Percentiles rank a stretch among this genome's conserved stretches.
Conservation (phyloP, 352 stramenopile genomes). For the Pythium dissimile region DNA sequence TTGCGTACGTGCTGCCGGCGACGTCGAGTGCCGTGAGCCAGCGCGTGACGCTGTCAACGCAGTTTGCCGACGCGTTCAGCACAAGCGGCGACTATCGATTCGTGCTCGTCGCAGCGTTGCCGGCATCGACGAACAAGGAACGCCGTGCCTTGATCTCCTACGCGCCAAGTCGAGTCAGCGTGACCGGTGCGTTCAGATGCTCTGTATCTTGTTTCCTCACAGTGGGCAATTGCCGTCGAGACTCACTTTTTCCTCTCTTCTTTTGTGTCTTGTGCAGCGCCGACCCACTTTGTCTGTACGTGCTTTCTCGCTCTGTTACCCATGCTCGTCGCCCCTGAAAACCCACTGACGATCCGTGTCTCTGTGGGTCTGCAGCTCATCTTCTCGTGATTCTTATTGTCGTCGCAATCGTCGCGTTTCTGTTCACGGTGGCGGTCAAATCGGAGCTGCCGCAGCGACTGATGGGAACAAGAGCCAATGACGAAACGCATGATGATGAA, state of each 20-base stretch:
- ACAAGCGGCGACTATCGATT: conserved; percentile 31
- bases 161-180: conserved; percentile 20
- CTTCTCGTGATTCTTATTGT: conserved; percentile 22
- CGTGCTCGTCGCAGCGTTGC: conserved; percentile 28
- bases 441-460: conserved; percentile 15
- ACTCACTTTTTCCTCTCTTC: not conserved
- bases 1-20: conserved; percentile 23
- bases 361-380: conserved; percentile 13
- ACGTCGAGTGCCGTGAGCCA: not conserved
- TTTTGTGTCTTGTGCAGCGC: conserved; percentile 2
- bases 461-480: not conserved
- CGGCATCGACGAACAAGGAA: conserved; percentile 22
- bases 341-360: too few relatives aligned
- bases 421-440: conserved; percentile 20
- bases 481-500: conserved; percentile 22
- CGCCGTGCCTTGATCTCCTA: conserved; percentile 28
- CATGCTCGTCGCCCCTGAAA: not conserved
- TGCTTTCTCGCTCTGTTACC: not conserved
- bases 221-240: not conserved
- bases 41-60: conserved; percentile 14
- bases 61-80: conserved; percentile 30
- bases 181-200: conserved; percentile 22
- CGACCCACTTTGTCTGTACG: conserved; percentile 12
- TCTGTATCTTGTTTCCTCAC: not conserved
- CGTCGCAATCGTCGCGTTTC: conserved; percentile 13